Conservation (phyloP, 2,329 filamentous ascomycete genomes). For the Camillea tinctor region DNA sequence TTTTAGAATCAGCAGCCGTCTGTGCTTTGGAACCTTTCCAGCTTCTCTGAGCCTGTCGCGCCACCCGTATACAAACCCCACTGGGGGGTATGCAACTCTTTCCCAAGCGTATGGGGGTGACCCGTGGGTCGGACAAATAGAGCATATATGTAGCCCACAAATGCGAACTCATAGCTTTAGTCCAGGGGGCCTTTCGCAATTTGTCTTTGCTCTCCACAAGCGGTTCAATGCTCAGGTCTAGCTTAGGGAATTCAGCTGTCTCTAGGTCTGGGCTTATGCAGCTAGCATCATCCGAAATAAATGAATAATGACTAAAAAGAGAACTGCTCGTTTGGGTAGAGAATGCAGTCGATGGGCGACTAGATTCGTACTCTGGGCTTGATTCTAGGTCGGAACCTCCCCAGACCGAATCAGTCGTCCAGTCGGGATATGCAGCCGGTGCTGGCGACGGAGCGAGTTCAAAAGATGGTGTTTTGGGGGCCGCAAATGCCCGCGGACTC, state of each 20-base stretch:
- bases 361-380: slow-evolving; percentile 58
- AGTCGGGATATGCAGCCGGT: slow-evolving; percentile 53
- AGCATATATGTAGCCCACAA: slow-evolving; percentile 64
- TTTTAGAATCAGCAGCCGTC: slow-evolving; percentile 38
- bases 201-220: slow-evolving; percentile 23
- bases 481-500: slow-evolving; percentile 46
- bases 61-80: slow-evolving; percentile 63
- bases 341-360: slow-evolving; percentile 58
- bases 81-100: slow-evolving; percentile 64
- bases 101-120: slow-evolving; percentile 64
- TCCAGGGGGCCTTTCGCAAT: slow-evolving; percentile 58
- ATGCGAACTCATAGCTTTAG: slow-evolving; percentile 63
- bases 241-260: slow-evolving; percentile 30
- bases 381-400: slow-evolving; percentile 54
- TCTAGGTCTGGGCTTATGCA: slow-evolving; percentile 52
- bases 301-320: slow-evolving; percentile 56
- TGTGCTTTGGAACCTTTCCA: slow-evolving; percentile 61
- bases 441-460: slow-evolving; percentile 43
- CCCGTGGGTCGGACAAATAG: slow-evolving; percentile 65
- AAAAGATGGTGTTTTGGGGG: slow-evolving; percentile 60
- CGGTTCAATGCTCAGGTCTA: slow-evolving; percentile 8
- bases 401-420: slow-evolving; percentile 56
- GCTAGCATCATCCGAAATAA: slow-evolving; percentile 55
- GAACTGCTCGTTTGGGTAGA: slow-evolving; percentile 60
- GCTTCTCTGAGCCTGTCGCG: slow-evolving; percentile 63